Evolutionary conservation across 2,329 filamentous ascomycete species (phyloP), one percentile per base, ranked within the genome.

Genomic region (Sporothrix protearum): DNA sequence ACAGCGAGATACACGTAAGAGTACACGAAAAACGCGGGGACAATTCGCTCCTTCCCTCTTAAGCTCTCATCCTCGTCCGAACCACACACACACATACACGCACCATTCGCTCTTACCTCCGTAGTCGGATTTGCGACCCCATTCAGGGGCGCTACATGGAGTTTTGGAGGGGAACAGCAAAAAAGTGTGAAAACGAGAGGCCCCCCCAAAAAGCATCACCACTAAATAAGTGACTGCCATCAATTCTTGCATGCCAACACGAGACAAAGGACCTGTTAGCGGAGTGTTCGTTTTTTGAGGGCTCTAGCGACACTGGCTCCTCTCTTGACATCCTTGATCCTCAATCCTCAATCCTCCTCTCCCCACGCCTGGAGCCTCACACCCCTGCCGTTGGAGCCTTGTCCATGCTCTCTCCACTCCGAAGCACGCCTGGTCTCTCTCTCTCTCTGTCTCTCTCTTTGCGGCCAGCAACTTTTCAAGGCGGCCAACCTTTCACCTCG

Each of bases 81-180:
- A 12, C 9, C 22, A 53, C 22, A 53, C 49, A n/a, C 49, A n/a
- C 59, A 49, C 6, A 3, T 9, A 53, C 22, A 53, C 49, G 7
- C 49, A n/a, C 59, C 22, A 28, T 22, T 45, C 12, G 63, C 42
- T 45, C 63, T 66, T 66, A 66, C 63, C 63, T 66, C 63, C 42
- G 63, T 22, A 64, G 63, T 66, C 63, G 63, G 63, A 66, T 66
- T 64, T 66, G 63, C 63, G 42, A 42, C 10, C 42, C 61, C 22
- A 19, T 49, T 53, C 33, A 16, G 28, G 28, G 25, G 42, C 42
- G 14, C 42, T 47, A 25, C 63, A n/a, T 47, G 61, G 39, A 30
- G 39, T 45, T 67, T 14, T 36, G 45, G 2, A 51, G 9, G 12
- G n/a, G 5, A 8, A 57, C 12, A 1, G 12, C 4, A 6, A 57